Conservation (phyloP, 768 basidiomycete genomes). For the Tephrocybe sp. region DNA sequence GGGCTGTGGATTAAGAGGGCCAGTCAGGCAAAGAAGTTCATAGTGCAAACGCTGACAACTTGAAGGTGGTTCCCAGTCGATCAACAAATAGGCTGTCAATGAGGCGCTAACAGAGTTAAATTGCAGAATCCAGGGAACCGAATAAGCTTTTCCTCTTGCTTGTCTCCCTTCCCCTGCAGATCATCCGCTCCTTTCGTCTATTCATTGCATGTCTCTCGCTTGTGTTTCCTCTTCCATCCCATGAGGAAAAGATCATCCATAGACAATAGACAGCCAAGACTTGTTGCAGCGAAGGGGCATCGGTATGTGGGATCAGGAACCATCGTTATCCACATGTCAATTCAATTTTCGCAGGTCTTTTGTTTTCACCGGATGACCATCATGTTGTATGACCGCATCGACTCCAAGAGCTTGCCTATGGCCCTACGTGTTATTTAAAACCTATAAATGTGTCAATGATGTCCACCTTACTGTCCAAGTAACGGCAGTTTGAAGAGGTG, state of each 20-base stretch:
- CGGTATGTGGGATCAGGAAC: conserved; percentile 3
- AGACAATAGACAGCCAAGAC: not conserved
- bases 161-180: not conserved
- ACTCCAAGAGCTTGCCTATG: not conserved
- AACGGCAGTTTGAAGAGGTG: no score
- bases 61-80: conserved; percentile 14
- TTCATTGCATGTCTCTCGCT: no score
- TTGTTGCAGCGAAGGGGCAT: no score
- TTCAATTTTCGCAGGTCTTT: not conserved
- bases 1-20: conserved; percentile 8
- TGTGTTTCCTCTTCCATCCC: not conserved
- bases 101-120: conserved; percentile 8
- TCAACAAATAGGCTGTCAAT: conserved; percentile 19
- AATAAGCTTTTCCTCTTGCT: conserved; percentile 14
- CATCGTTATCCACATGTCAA: not conserved
- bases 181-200: not conserved
- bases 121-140: conserved; percentile 10
- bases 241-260: not conserved
- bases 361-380: conserved; percentile 3
- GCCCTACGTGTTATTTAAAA: no score
- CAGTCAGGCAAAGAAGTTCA: conserved; percentile 1
- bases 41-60: conserved; percentile 1
- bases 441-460: no score
- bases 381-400: not conserved
- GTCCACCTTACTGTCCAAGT: no score